Evolutionary conservation across 495 filamentous ascomycete species (phyloP).

Genomic region (Pyrenula massariospora): DNA sequence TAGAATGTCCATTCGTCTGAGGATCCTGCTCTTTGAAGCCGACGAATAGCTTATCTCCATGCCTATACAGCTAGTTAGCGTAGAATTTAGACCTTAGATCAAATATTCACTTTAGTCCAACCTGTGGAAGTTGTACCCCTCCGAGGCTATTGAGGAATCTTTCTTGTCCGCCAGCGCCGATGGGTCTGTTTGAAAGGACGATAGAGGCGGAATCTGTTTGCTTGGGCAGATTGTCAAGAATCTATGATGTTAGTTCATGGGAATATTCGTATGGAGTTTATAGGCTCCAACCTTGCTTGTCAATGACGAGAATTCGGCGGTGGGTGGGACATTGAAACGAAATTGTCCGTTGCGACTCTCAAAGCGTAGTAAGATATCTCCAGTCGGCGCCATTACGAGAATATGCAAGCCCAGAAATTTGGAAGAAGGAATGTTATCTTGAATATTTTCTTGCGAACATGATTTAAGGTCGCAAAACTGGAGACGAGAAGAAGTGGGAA

Average conservation of each 20-base stretch:
- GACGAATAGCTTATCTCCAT: constrained; percentile 84
- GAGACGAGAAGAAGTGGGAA: not conserved
- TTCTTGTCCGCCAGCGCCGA: constrained; percentile 60
- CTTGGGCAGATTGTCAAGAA: constrained; percentile 51
- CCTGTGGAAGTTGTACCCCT: constrained; percentile 52
- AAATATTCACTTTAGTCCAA: constrained; percentile 54
- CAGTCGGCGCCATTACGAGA: constrained; percentile 26
- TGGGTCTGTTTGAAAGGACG: constrained; percentile 68
- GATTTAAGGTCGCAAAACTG: not conserved
- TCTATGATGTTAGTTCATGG: constrained; percentile 21
- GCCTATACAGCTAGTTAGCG: too few species aligned
- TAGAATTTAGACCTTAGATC: constrained; percentile 8
- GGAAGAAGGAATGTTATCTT: not conserved
- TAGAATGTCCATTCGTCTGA: constrained; percentile 36
- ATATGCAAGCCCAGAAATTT: not conserved
- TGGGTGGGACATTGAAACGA: constrained; percentile 34
- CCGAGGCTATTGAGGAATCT: constrained; percentile 56
- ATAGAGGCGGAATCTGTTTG: constrained; percentile 66
- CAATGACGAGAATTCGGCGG: constrained; percentile 32
- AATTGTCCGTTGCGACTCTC: constrained; percentile 47
- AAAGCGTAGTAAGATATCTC: constrained; percentile 37
- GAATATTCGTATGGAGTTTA: not conserved
- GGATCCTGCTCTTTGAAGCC: constrained; percentile 51
- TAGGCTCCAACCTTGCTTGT: constrained; percentile 28
- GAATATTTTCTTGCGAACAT: not conserved